Evolutionary conservation across 345 rosid genomes (phyloP).

Genomic region (Eucalyptus marginata): DNA sequence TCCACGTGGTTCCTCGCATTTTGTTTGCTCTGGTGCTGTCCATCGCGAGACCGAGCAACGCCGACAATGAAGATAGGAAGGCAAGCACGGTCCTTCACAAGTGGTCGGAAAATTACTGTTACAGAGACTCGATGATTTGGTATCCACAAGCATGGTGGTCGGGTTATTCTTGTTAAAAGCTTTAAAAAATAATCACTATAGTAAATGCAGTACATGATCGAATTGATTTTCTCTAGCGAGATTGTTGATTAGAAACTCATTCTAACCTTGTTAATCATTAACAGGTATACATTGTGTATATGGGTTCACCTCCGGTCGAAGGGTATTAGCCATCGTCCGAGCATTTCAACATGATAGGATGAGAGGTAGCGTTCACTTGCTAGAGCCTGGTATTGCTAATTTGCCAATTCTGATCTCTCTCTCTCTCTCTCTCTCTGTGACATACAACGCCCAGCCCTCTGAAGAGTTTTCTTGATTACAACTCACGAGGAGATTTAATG

Average conservation of each 20-base stretch:
- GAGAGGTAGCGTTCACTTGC: background rate
- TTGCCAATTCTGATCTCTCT: background rate
- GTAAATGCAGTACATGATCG: background rate
- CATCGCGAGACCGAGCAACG: background rate
- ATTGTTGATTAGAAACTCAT: background rate
- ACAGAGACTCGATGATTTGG: background rate
- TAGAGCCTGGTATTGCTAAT: background rate
- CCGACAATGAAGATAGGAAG: background rate
- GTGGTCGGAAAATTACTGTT: background rate
- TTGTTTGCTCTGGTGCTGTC: background rate
- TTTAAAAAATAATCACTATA: background rate
- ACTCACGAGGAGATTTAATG: background rate
- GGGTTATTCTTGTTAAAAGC: background rate
- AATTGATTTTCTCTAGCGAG: background rate
- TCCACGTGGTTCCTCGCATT: background rate
- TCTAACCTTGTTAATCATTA: background rate
- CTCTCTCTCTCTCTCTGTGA: background rate
- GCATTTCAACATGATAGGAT: background rate
- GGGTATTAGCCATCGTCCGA: background rate
- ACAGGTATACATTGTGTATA: background rate
- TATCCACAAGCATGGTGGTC: background rate
- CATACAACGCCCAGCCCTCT: background rate
- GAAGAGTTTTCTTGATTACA: background rate
- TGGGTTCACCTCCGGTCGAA: background rate
- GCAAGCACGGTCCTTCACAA: background rate